Evolutionary conservation across 225 moss, liverwort and hornwort species (phyloP).

Genomic region (Ulota crispa): DNA sequence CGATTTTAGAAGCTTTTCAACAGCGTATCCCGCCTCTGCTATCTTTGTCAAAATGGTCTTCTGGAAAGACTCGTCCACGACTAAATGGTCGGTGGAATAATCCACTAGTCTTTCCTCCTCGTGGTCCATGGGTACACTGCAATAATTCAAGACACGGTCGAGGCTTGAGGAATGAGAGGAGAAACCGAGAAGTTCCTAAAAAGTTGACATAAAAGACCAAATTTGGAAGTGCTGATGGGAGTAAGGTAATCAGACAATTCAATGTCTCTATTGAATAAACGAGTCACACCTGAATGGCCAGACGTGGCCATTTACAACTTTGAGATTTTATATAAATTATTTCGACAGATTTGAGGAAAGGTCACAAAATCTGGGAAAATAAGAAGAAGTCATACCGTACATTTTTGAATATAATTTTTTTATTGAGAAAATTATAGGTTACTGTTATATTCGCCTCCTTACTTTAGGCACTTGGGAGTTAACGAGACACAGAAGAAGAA

Average conservation of each 20-base stretch:
- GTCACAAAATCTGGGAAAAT: not conserved
- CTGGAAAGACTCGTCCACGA: slow-evolving; percentile 68
- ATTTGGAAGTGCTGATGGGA: not conserved
- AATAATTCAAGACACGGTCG: slow-evolving; percentile 4
- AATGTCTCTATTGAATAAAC: not conserved
- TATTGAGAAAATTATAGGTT: not conserved
- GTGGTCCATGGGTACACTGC: slow-evolving; percentile 92
- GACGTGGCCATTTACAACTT: not conserved
- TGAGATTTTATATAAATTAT: not conserved
- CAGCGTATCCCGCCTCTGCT: slow-evolving; percentile 70
- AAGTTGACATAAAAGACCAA: not conserved
- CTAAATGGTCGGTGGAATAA: slow-evolving; percentile 77
- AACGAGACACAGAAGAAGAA: not conserved
- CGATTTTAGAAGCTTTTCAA: slow-evolving; percentile 73
- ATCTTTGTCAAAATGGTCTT: slow-evolving; percentile 73
- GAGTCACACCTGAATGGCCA: not conserved
- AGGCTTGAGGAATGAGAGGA: not conserved
- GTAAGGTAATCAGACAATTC: not conserved
- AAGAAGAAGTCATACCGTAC: not conserved
- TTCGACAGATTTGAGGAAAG: not conserved
- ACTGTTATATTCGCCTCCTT: not conserved
- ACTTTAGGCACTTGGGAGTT: not conserved
- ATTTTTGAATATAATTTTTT: too few species aligned
- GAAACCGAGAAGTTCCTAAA: not conserved
- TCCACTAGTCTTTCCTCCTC: slow-evolving; percentile 91